phyloP scores from a whole-genome alignment of 1,139 yeast genomes.

The Barnettozyma hawaiiensis region DNA sequence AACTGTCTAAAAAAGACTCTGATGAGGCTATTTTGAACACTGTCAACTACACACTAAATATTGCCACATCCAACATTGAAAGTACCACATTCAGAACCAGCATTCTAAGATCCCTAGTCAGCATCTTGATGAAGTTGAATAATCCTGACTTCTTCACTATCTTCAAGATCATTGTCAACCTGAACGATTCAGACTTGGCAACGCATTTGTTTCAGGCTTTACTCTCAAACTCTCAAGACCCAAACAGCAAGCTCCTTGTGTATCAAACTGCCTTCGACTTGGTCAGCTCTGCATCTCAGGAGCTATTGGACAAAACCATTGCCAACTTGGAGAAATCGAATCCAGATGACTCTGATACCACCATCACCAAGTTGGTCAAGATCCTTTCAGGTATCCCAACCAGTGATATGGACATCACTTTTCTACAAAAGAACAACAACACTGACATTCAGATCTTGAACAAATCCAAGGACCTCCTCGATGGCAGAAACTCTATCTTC shows the following conservation, averaged over 20 bases:
- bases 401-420: conserved; percentile 87
- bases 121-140: conserved; percentile 50
- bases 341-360: conserved; percentile 37
- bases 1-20: conserved; percentile 34
- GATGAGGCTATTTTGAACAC: conserved; percentile 50
- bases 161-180: conserved; percentile 81
- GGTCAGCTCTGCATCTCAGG: conserved; percentile 91
- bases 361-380: conserved; percentile 45
- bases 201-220: conserved; percentile 59
- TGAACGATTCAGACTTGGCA: conserved; percentile 73
- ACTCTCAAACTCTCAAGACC: conserved; percentile 34
- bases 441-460: conserved; percentile 80
- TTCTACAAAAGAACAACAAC: conserved; percentile 78
- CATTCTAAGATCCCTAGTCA: conserved; percentile 59
- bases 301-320: conserved; percentile 62
- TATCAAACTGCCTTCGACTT: conserved; percentile 95
- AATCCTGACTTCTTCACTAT: conserved; percentile 75
- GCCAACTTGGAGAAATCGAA: conserved; percentile 36
- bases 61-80: conserved; percentile 62
- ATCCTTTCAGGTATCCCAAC: conserved; percentile 92
- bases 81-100: conserved; percentile 60
- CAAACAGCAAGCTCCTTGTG: conserved; percentile 50
- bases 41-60: conserved; percentile 70
- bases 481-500: conserved; percentile 89
- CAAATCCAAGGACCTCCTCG: conserved; percentile 74